Evolutionary conservation across 2,329 filamentous ascomycete genomes (phyloP).

Genomic region (Lachnellula arida): DNA sequence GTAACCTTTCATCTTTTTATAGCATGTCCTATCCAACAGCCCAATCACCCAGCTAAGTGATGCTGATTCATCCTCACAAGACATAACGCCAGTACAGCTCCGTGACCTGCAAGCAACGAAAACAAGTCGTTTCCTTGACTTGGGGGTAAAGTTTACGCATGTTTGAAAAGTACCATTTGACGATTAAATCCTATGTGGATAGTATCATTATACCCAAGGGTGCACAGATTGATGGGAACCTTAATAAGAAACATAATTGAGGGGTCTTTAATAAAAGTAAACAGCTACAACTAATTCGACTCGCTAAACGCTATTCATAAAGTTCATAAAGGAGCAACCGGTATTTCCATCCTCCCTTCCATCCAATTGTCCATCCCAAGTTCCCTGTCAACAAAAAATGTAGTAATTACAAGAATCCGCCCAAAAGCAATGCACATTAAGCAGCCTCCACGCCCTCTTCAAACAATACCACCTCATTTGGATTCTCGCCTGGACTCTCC

Average conservation of each 20-base stretch:
- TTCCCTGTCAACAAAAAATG: background rate
- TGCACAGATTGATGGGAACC: background rate
- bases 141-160: background rate
- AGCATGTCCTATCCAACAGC: too few relatives aligned
- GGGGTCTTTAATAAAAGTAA: too few relatives aligned
- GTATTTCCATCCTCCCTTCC: background rate
- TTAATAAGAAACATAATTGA: too few relatives aligned
- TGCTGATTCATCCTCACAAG: too few relatives aligned
- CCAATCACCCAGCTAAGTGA: too few relatives aligned
- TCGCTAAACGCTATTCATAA: conserved; percentile 8
- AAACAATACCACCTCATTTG: conserved; percentile 20
- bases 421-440: conserved; percentile 6
- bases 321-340: background rate
- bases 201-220: background rate
- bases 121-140: too few relatives aligned
- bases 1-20: too few relatives aligned
- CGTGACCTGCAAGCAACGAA: too few relatives aligned
- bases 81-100: too few relatives aligned
- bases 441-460: conserved; percentile 19
- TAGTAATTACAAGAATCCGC: conserved; percentile 13
- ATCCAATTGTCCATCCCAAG: background rate
- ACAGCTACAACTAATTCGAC: background rate
- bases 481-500: conserved; percentile 7
- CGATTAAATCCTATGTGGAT: background rate
- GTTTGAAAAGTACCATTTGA: too few relatives aligned